Conservation (phyloP, 2,329 filamentous ascomycete species). For the Monosporascus sp. region DNA sequence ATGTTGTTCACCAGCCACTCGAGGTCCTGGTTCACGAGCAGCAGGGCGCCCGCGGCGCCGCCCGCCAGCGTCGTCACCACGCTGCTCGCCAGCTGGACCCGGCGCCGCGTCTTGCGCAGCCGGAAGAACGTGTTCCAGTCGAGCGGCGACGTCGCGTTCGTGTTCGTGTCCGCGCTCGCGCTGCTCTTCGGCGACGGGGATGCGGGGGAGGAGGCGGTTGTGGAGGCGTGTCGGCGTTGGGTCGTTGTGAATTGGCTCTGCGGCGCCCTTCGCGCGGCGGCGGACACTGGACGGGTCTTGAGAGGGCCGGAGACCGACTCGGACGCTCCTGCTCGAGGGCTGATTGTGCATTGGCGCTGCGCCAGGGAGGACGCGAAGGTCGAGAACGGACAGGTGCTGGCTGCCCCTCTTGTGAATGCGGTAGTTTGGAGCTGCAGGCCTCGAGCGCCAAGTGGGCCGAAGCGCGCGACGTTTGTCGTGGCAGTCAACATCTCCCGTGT, state of each 20-base stretch:
- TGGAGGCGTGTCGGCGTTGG: conserved; percentile 21
- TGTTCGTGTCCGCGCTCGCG: conserved; percentile 8
- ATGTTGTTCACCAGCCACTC: conserved; percentile 67
- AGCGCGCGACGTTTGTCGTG: conserved; percentile 20
- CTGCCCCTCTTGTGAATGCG: conserved; percentile 19
- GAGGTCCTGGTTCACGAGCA: conserved; percentile 66
- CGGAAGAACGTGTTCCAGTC: conserved; percentile 93
- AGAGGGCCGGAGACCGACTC: conserved; percentile 10
- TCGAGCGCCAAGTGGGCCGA: conserved; percentile 22
- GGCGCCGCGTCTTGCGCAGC: conserved; percentile 78
- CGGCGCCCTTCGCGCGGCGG: conserved; percentile 8
- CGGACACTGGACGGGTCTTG: conserved; percentile 6
- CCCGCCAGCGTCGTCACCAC: conserved; percentile 58
- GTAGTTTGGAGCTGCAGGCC: conserved; percentile 22
- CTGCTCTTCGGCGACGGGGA: conserved; percentile 25
- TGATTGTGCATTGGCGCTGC: conserved; percentile 17
- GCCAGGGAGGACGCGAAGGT: conserved; percentile 14
- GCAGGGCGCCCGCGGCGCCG: conserved; percentile 57
- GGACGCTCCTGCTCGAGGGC: conserved; percentile 2
- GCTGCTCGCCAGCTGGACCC: conserved; percentile 77
- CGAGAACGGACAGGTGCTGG: conserved; percentile 10
- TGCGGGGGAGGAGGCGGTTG: conserved; percentile 19
- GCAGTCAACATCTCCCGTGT: conserved; percentile 21
- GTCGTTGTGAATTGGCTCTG: conserved; percentile 16
- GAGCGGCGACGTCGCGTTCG: conserved; percentile 33